Percentiles rank a stretch among this genome's conserved stretches.
Conservation (phyloP, 1,284 basidiomycete genomes). For the Ceratobasidium sp. region DNA sequence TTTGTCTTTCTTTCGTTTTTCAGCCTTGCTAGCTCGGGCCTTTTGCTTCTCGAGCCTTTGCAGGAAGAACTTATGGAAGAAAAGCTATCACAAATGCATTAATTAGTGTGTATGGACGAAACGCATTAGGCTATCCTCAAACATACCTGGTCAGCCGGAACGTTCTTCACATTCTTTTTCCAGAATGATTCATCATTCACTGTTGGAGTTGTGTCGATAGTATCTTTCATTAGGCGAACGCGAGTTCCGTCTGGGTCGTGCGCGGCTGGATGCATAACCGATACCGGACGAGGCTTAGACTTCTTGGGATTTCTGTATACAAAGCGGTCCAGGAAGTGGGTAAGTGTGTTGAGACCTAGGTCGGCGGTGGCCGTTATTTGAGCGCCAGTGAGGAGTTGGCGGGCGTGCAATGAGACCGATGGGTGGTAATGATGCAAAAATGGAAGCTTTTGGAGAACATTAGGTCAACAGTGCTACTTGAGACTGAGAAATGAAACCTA, state of each 20-base stretch:
- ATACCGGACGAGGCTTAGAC: conserved; percentile 71
- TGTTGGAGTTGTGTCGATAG: conserved; percentile 53
- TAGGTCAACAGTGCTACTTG: not conserved
- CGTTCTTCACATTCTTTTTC: conserved; percentile 71
- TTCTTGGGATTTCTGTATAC: conserved; percentile 98
- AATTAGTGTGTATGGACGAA: conserved; percentile 46
- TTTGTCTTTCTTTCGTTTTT: conserved; percentile 54
- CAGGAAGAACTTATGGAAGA: conserved; percentile 60
- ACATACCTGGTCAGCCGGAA: conserved; percentile 85
- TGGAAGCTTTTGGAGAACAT: conserved; percentile 60
- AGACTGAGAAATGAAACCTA: conserved; percentile 52
- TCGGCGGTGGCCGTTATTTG: conserved; percentile 80
- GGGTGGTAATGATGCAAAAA: conserved; percentile 91
- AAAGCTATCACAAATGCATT: conserved; percentile 66
- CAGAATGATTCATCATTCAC: conserved; percentile 84
- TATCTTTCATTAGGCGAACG: conserved; percentile 74
- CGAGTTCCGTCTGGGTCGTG: conserved; percentile 62
- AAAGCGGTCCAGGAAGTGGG: conserved; percentile 87
- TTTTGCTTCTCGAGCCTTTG: conserved; percentile 60
- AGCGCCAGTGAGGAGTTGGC: conserved; percentile 72
- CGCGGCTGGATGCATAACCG: conserved; percentile 94
- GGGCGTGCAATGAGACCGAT: conserved; percentile 83
- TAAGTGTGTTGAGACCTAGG: conserved; percentile 89
- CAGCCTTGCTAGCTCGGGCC: conserved; percentile 57
- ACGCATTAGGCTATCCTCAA: not conserved